These are phyloP conservation scores for Lomentospora prolificans DNA, from an alignment of 2,329 filamentous ascomycete genomes.

Conservation along the genomic window DNA sequence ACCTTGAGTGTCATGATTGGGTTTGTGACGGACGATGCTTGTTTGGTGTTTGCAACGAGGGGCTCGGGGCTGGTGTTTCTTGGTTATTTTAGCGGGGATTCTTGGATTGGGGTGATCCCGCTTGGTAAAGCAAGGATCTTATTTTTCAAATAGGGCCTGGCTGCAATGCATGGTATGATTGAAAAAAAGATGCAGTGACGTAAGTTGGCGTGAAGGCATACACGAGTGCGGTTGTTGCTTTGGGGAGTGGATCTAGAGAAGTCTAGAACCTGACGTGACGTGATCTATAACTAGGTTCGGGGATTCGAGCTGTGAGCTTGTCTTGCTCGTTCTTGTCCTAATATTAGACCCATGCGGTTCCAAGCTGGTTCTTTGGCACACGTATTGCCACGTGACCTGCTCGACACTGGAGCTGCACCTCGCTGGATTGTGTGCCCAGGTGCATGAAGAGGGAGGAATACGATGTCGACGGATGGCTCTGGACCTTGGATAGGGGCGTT, in stretches of 20 bases:
- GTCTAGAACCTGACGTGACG: not conserved
- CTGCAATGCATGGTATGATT: not conserved
- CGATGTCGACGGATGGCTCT: too few relatives aligned
- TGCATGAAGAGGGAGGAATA: too few relatives aligned
- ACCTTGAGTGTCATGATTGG: conserved; percentile 3
- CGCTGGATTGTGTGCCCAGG: not conserved
- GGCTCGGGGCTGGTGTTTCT: not conserved
- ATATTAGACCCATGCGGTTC: too few relatives aligned
- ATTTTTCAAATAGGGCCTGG: not conserved
- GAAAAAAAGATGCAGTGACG: not conserved
- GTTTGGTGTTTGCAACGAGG: not conserved
- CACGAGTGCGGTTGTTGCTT: too few relatives aligned
- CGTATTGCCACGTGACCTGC: not conserved
- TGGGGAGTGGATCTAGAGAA: too few relatives aligned
- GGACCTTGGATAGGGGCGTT: too few relatives aligned
- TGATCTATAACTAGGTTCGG: too few relatives aligned
- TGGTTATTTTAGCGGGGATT: not conserved
- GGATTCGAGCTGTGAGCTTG: too few relatives aligned
- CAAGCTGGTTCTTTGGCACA: not conserved
- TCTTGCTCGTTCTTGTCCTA: too few relatives aligned
- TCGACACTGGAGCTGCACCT: not conserved
- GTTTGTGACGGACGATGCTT: not conserved
- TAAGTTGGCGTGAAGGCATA: not conserved
- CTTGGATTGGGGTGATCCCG: not conserved
- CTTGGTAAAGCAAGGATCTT: too few relatives aligned